These are phyloP conservation scores for Micractinium sp. DNA, from an alignment of 139 green algal genomes.

Conservation along the genomic window DNA sequence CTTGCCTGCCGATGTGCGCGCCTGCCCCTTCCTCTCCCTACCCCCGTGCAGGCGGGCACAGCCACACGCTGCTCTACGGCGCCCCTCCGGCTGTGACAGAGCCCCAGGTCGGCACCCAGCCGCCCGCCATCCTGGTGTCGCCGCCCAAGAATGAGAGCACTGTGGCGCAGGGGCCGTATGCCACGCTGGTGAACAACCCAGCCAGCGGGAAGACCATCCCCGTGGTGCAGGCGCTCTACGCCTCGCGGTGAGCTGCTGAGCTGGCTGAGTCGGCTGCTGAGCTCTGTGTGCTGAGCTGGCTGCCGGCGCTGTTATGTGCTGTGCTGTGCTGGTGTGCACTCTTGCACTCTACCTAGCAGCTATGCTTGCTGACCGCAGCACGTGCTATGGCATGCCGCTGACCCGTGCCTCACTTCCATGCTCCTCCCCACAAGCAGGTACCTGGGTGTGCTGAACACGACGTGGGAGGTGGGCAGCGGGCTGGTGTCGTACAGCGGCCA, in stretches of 20 bases:
- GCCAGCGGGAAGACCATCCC: not conserved
- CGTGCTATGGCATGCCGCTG: not conserved
- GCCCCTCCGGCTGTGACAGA: not conserved
- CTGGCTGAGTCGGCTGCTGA: not conserved
- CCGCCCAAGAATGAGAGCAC: conserved; percentile 10
- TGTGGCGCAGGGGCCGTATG: not conserved
- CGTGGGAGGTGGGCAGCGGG: not conserved
- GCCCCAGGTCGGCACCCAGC: not conserved
- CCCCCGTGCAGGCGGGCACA: conserved; percentile 15
- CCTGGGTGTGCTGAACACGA: conserved; percentile 6
- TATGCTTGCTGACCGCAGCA: not conserved
- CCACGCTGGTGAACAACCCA: not conserved
- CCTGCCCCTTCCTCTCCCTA: not conserved
- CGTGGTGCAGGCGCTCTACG: conserved; percentile 9
- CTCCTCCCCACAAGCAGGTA: not conserved
- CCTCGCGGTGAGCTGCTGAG: not conserved
- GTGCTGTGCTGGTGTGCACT: not conserved
- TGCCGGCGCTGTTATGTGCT: not conserved
- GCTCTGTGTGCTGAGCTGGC: not conserved
- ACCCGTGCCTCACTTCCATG: too few relatives aligned
- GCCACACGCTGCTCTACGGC: conserved; percentile 16
- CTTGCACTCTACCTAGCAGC: not conserved
- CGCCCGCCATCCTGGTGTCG: not conserved
- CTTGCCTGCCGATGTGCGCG: too few relatives aligned
- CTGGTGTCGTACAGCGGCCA: not conserved